Evolutionary conservation across 2,329 filamentous ascomycete genomes (phyloP), one percentile per base, ranked within the genome.

Genomic region (Elsinoe perseae): DNA sequence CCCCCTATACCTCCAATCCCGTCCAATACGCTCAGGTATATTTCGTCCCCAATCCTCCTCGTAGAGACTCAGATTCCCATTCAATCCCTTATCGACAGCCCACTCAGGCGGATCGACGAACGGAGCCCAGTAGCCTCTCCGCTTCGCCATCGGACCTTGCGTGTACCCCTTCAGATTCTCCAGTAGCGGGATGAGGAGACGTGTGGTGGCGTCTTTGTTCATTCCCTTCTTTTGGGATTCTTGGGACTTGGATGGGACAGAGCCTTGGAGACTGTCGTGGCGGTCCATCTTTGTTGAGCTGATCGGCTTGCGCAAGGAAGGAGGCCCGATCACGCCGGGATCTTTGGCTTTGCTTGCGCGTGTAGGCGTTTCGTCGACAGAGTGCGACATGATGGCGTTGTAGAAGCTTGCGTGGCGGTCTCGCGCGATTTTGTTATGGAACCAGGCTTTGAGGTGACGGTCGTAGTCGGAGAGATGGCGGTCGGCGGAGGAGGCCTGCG

Each of bases 151-250:
- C 27, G 66, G 61, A 56, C 66, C 73, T 32, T 69, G 62, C 10
- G 67, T 64, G 58, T 77, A 77, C 25, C 68, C 67, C 6, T 66
- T 65, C 1, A 77, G 65, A 28, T 68, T 74, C 59, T 76, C 73
- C 50, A 72, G 69, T 9, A 75, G 59, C 1, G 71, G 68, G 5
- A 75, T 66, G 54, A 75, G 69, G 3, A 71, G 57, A 32, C 66
- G 68, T 16, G 69, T 72, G 18, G 55, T 58, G 28, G 25, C n/a
- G 9, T 52, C 48, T 20, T 52, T 52, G 10, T 52, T 14, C 28
- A 23, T 28, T 3, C 28, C 48, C 18, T 14, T 30, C n/a, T 48
- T 16, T 23, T 48, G 27, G 43, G 20, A 8, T 4, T 23, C 9
- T 7, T 8, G 38, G 16, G 10, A 6, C 4, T 8, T 20, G 12